Evolutionary conservation across 345 rosid genomes (phyloP).

Genomic region (Gossypium ekmanianum): DNA sequence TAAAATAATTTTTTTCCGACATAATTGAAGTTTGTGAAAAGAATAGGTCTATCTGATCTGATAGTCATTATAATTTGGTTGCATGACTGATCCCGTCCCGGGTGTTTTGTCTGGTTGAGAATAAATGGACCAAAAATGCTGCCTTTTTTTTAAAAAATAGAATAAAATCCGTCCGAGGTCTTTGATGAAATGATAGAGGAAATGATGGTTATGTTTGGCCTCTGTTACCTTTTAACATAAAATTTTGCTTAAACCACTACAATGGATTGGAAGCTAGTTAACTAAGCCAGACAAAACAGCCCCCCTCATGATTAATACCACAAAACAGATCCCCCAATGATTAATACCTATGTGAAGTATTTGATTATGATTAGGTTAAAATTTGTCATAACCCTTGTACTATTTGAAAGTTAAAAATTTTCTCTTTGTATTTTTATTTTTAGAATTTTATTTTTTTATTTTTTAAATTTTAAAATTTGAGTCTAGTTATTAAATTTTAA

Average conservation of each 20-base stretch:
- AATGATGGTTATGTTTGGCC: neutral
- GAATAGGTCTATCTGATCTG: neutral
- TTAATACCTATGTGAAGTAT: neutral
- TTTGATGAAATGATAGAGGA: neutral
- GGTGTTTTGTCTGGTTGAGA: neutral
- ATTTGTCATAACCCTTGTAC: too few relatives aligned
- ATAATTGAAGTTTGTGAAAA: too few relatives aligned
- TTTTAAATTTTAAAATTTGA: too few relatives aligned
- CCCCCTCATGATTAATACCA: too few relatives aligned
- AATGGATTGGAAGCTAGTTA: constrained; percentile 5
- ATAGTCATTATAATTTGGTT: neutral
- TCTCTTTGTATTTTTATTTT: too few relatives aligned
- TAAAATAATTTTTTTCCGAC: too few relatives aligned
- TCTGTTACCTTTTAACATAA: neutral
- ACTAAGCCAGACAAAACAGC: neutral
- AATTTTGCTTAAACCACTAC: neutral
- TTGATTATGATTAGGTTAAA: neutral
- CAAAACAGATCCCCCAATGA: too few relatives aligned
- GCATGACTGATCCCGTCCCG: neutral
- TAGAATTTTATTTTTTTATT: too few relatives aligned
- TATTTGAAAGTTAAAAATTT: too few relatives aligned
- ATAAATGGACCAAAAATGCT: neutral
- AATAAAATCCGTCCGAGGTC: too few relatives aligned
- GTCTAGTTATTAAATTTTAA: too few relatives aligned
- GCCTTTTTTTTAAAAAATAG: neutral